phyloP scores from a whole-genome alignment of 352 stramenopile genomes.

The Blastocystis sp. region DNA sequence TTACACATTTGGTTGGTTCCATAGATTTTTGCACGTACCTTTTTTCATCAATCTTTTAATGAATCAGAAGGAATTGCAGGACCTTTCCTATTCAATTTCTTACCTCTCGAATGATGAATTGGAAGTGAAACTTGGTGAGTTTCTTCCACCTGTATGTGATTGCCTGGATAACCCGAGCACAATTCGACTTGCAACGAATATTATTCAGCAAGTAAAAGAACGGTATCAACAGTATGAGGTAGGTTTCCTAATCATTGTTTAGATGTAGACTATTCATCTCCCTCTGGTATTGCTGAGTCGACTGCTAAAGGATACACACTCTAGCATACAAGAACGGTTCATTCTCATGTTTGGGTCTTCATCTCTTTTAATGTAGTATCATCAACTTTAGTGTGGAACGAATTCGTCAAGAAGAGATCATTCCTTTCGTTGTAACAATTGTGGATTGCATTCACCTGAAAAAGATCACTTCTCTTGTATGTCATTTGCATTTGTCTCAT shows the following conservation, averaged over 20 bases:
- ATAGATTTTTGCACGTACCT: not conserved
- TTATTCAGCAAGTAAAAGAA: conserved; percentile 17
- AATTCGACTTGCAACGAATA: not conserved
- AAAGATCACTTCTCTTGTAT: not conserved
- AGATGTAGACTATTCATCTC: conserved; percentile 5
- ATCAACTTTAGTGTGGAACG: not conserved
- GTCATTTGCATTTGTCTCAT: not conserved
- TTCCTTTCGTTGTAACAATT: not conserved
- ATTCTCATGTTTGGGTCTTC: not conserved
- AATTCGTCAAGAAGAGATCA: not conserved
- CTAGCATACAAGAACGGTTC: not conserved
- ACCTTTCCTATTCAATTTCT: conserved; percentile 24
- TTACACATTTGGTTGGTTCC: not conserved
- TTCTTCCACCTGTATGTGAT: not conserved
- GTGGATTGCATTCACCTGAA: not conserved
- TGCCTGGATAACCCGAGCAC: not conserved
- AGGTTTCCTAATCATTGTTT: not conserved
- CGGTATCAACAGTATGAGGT: not conserved
- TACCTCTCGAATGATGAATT: conserved; percentile 6
- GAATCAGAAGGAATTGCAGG: not conserved
- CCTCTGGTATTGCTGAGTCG: not conserved
- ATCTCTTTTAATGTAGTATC: not conserved
- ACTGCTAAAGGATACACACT: not conserved
- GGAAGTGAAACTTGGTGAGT: not conserved
- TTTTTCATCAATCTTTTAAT: not conserved